Percentiles rank a stretch among this genome's conserved stretches.
phyloP scores from a whole-genome alignment of 768 basidiomycete genomes.

The Dioszegia crocea region DNA sequence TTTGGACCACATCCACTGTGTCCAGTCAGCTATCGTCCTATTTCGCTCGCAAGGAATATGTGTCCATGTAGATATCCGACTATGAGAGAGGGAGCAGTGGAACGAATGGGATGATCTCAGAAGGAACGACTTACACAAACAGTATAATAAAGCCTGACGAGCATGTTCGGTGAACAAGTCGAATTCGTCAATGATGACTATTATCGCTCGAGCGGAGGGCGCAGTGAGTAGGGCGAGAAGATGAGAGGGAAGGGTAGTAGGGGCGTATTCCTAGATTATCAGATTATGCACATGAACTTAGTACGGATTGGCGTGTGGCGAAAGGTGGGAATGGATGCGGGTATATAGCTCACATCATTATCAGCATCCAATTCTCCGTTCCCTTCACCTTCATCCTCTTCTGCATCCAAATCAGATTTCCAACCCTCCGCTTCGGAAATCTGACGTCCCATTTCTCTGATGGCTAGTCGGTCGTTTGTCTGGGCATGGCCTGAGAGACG shows the following conservation, averaged over 20 bases:
- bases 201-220: slow-evolving; percentile 63
- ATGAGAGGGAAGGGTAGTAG: slow-evolving; percentile 62
- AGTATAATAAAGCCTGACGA: slow-evolving; percentile 88
- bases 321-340: too few relatives aligned
- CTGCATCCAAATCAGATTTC: slow-evolving; percentile 52
- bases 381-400: slow-evolving; percentile 25
- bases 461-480: slow-evolving; percentile 78
- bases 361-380: slow-evolving; percentile 15
- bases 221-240: slow-evolving; percentile 47
- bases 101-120: too few relatives aligned
- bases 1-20: slow-evolving; percentile 86
- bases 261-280: slow-evolving; percentile 43
- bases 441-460: slow-evolving; percentile 86
- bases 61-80: neutral
- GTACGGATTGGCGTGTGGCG: too few relatives aligned
- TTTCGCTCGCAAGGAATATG: too few relatives aligned
- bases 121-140: slow-evolving; percentile 55
- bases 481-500: slow-evolving; percentile 82
- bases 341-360: slow-evolving; percentile 38
- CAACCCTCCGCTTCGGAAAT: slow-evolving; percentile 59
- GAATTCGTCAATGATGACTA: slow-evolving; percentile 85
- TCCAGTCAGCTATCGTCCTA: too few relatives aligned
- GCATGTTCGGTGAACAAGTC: slow-evolving; percentile 90
- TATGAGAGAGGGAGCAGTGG: neutral
- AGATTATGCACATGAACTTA: slow-evolving; percentile 49